phyloP scores from a whole-genome alignment of 768 basidiomycete genomes.

The Hortiboletus campestris region DNA sequence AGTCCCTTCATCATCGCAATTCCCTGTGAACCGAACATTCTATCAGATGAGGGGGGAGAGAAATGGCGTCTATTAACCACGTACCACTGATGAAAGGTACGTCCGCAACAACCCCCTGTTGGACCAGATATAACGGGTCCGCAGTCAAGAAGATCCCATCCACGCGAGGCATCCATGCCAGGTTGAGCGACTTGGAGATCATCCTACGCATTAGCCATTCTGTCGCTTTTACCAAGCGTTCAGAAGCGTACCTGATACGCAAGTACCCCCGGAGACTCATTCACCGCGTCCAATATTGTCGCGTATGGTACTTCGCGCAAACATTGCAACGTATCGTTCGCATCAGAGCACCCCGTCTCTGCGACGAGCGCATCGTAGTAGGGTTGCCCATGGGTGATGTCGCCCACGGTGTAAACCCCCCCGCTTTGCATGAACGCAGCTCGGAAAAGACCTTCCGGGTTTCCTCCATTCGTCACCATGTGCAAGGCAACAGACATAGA shows the following conservation, averaged over 20 bases:
- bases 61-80: too few relatives aligned
- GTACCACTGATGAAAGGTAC: conserved; percentile 4
- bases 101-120: too few relatives aligned
- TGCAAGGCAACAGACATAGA: conserved; percentile 35
- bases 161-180: conserved; percentile 38
- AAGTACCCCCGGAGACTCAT: conserved; percentile 29
- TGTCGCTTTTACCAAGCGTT: too few relatives aligned
- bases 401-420: too few relatives aligned
- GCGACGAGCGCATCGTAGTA: conserved; percentile 32
- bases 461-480: conserved; percentile 26
- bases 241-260: too few relatives aligned
- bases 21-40: conserved; percentile 19
- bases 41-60: neutral
- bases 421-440: conserved; percentile 42
- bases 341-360: conserved; percentile 29
- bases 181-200: conserved; percentile 15
- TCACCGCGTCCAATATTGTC: conserved; percentile 31
- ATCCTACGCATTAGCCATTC: neutral
- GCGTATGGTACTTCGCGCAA: conserved; percentile 33
- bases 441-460: conserved; percentile 25
- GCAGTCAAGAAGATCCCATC: conserved; percentile 40
- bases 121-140: conserved; percentile 31
- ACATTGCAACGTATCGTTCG: conserved; percentile 33
- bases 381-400: conserved; percentile 22
- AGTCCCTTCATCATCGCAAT: conserved; percentile 44